Percentiles rank a stretch among this genome's conserved stretches.
Conservation (phyloP, 257 asterid genomes). For the Solanum arcanum region DNA sequence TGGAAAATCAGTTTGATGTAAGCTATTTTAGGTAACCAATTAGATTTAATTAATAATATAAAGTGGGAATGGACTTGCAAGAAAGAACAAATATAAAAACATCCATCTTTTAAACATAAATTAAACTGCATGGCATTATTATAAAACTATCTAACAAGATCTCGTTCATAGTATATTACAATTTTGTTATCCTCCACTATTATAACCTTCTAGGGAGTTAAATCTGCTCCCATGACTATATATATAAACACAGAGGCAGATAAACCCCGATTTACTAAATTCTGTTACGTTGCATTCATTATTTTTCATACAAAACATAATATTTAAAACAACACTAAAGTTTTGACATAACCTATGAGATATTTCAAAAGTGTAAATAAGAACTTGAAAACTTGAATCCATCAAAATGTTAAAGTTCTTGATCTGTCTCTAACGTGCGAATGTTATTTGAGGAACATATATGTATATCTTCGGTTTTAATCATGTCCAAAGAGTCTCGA, state of each 20-base stretch:
- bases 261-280: background rate
- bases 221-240: background rate
- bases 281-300: background rate
- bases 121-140: background rate
- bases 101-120: background rate
- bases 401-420: background rate
- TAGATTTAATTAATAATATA: background rate
- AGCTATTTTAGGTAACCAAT: background rate
- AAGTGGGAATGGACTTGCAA: background rate
- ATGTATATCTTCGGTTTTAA: background rate
- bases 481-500: constrained; percentile 49
- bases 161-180: background rate
- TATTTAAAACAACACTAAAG: background rate
- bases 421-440: background rate
- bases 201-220: background rate
- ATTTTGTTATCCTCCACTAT: background rate
- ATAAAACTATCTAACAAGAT: constrained; percentile 3
- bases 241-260: background rate
- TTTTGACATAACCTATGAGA: background rate
- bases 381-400: background rate
- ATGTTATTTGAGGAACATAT: background rate
- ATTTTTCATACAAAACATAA: background rate
- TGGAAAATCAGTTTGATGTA: background rate
- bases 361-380: background rate
- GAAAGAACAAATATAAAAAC: background rate